A percentile compares a stretch with the other conserved stretches of the same genome.
Evolutionary conservation across 2,329 filamentous ascomycete genomes (phyloP).

Genomic region (Fusarium graminum): DNA sequence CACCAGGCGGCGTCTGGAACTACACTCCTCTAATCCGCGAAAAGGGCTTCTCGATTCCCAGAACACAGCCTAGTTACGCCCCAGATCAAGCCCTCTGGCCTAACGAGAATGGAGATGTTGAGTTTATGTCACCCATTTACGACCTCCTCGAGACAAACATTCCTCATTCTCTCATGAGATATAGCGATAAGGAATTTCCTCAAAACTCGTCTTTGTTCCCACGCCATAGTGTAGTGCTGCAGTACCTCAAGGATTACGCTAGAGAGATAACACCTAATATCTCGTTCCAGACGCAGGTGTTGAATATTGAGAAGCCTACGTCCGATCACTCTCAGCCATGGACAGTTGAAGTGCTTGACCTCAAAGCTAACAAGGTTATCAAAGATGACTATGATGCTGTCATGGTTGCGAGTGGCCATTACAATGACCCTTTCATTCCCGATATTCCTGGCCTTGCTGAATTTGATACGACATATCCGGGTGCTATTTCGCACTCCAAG

Average conservation of each 20-base stretch:
- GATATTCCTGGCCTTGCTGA: slow-evolving; percentile 66
- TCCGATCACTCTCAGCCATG: slow-evolving; percentile 50
- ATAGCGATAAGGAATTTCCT: slow-evolving; percentile 72
- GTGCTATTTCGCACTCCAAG: slow-evolving; percentile 72
- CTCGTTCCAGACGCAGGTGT: slow-evolving; percentile 72
- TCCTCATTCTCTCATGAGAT: slow-evolving; percentile 78
- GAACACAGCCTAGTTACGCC: slow-evolving; percentile 49
- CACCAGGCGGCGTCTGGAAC: slow-evolving; percentile 79
- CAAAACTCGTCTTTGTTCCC: slow-evolving; percentile 74
- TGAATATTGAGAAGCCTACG: slow-evolving; percentile 54
- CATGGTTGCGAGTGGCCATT: slow-evolving; percentile 73
- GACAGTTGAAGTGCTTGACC: slow-evolving; percentile 58
- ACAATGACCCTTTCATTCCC: slow-evolving; percentile 70
- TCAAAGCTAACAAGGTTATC: slow-evolving; percentile 44
- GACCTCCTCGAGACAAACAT: slow-evolving; percentile 81
- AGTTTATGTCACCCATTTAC: slow-evolving; percentile 79
- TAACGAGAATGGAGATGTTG: slow-evolving; percentile 51
- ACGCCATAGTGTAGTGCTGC: slow-evolving; percentile 69
- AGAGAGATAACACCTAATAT: slow-evolving; percentile 70
- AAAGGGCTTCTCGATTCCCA: slow-evolving; percentile 48
- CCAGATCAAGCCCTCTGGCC: slow-evolving; percentile 60
- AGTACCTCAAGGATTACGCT: slow-evolving; percentile 76
- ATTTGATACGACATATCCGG: slow-evolving; percentile 65
- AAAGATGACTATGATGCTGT: slow-evolving; percentile 69
- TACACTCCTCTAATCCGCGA: slow-evolving; percentile 60